Base-by-base conservation (phyloP, 1,284 basidiomycete species). In the Rhodotorula sp. region DNA sequence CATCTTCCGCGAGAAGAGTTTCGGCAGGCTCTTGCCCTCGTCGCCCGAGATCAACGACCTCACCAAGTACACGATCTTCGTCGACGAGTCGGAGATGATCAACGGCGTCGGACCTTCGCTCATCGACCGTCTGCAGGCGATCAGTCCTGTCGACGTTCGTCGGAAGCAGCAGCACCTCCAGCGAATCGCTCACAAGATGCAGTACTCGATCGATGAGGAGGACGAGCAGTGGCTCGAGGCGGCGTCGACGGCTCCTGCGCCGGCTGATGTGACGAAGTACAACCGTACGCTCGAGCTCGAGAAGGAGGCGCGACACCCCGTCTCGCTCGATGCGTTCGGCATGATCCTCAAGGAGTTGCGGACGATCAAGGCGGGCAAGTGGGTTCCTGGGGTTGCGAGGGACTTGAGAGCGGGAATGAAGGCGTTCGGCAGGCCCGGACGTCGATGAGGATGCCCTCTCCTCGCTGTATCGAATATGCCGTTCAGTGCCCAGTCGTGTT, bases 1-100 rank as follows among this genome's bases (percentile, higher is more conserved):
- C 66, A 64, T 72, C 55, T 74, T 74, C 64, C 73, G 73, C 60
- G 70, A 74, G 50, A 54, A 51, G 52, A 62, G 63, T 44, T 74
- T 72, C 62, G 73, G 73, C 5, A 68, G 73, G 37, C 53, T 74
- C 18, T 70, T 74, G 68, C 73, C 73, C 18, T 72, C 73, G 11
- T 62, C 64, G 20, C 66, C 68, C 30, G 70, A 68, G 26, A 52
- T 74, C 67, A 74, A 74, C 66, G 73, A 74, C 59, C 15, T 70
- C 48, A 54, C 51, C 15, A 56, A 58, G 30, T 74, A 68, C 62
- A 70, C 68, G 15, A 58, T 74, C 59, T 70, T 64, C 51, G 44
- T 74, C 64, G 73, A 74, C 48, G 73, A 74, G 64, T 64, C 71
- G 62, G 70, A 68, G 46, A 24, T 72, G 20, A 54, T 72, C 47